phyloP scores from a whole-genome alignment of 768 basidiomycete genomes.

The Strobilomyces dryophilus region DNA sequence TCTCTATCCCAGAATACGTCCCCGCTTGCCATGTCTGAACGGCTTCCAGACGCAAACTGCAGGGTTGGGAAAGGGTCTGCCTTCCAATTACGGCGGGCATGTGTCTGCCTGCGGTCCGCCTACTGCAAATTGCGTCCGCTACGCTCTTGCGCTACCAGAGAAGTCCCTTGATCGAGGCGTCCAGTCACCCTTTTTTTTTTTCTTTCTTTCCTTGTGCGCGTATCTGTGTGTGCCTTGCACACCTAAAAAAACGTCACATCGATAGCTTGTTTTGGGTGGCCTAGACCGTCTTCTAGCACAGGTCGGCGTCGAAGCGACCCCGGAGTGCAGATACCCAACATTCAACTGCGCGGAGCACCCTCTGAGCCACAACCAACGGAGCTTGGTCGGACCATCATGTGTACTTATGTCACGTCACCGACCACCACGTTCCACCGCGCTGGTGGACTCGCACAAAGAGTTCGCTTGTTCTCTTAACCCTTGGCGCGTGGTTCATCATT shows the following conservation, averaged over 20 bases:
- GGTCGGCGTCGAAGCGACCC: not conserved
- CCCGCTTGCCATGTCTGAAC: conserved; percentile 15
- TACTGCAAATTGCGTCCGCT: conserved; percentile 25
- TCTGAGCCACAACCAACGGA: conserved; percentile 13
- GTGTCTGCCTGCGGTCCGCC: conserved; percentile 30
- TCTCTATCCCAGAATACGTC: conserved; percentile 7
- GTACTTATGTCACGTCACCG: not conserved
- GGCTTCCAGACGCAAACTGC: conserved; percentile 15
- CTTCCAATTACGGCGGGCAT: conserved; percentile 18
- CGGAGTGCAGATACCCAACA: not conserved
- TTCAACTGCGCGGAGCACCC: conserved; percentile 21
- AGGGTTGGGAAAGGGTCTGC: conserved; percentile 24
- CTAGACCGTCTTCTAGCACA: not conserved
- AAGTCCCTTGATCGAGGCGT: conserved; percentile 8
- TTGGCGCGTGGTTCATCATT: conserved; percentile 8
- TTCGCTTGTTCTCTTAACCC: conserved; percentile 8
- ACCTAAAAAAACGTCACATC: conserved; percentile 8
- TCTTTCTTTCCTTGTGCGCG: not conserved
- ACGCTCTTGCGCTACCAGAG: conserved; percentile 19
- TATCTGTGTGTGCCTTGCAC: conserved; percentile 15
- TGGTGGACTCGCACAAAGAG: conserved; percentile 1
- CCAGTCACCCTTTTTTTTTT: conserved; percentile 13
- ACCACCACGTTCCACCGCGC: not conserved
- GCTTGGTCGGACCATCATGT: not conserved
- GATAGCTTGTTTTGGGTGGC: conserved; percentile 3